Conservation (phyloP, 805 yeast species). For the Zygosaccharomyces bailii region DNA sequence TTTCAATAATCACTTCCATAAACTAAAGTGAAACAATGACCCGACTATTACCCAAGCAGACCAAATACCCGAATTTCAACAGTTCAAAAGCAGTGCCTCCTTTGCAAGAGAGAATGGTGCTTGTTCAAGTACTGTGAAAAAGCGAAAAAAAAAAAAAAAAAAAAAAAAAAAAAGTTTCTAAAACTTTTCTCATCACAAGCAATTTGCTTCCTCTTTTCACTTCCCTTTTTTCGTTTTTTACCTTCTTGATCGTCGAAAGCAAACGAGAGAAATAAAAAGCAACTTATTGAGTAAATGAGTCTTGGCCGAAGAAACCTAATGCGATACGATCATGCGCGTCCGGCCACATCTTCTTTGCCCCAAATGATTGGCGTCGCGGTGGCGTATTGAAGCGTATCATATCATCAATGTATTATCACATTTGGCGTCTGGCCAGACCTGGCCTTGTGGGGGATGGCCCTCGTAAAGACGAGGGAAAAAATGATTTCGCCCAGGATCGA, state of each 20-base stretch:
- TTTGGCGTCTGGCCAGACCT: background rate
- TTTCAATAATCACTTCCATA: background rate
- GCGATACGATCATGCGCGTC: background rate
- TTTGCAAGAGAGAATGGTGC: background rate
- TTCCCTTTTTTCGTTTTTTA: background rate
- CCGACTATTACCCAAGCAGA: background rate
- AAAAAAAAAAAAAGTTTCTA: background rate
- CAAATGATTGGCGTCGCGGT: too few species aligned
- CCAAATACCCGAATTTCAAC: background rate
- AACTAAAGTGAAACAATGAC: background rate
- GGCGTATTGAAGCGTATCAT: too few species aligned
- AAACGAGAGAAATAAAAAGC: background rate
- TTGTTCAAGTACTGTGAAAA: background rate
- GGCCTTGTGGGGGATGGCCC: background rate
- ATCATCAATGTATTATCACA: too few species aligned
- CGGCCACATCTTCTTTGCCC: background rate
- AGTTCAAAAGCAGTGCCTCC: background rate
- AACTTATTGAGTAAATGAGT: background rate
- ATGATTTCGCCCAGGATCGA: constrained; percentile 99
- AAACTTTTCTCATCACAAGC: background rate
- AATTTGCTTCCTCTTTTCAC: background rate
- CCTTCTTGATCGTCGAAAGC: background rate
- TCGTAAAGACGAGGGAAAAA: constrained; percentile 35
- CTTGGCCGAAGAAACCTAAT: background rate
- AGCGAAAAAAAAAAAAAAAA: background rate